Percentiles rank a stretch among this genome's conserved stretches.
phyloP scores from a whole-genome alignment of 2,329 filamentous ascomycete species.

The Ascochyta rabiei region DNA sequence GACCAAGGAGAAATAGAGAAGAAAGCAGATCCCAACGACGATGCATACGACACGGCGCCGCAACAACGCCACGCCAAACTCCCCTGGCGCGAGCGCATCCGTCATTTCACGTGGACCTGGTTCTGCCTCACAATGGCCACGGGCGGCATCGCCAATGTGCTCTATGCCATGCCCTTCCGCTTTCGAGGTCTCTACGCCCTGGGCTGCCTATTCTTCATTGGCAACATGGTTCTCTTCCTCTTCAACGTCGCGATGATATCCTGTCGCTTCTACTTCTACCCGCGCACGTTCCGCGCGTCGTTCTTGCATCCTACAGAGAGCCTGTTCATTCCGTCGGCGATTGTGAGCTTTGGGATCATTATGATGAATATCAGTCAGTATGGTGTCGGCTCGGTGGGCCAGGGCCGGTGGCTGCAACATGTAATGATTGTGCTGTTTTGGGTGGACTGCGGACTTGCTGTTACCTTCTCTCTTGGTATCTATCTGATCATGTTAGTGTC shows the following conservation, averaged over 20 bases:
- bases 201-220: slow-evolving; percentile 56
- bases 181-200: slow-evolving; percentile 55
- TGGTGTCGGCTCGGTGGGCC: slow-evolving; percentile 62
- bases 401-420: slow-evolving; percentile 55
- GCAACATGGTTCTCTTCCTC: slow-evolving; percentile 67
- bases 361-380: slow-evolving; percentile 77
- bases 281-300: slow-evolving; percentile 72
- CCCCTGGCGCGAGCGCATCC: slow-evolving; percentile 54
- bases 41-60: neutral
- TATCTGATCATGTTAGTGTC: slow-evolving; percentile 73
- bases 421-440: slow-evolving; percentile 74
- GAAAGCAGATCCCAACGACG: neutral
- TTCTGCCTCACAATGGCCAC: slow-evolving; percentile 74
- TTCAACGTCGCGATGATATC: slow-evolving; percentile 71
- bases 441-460: slow-evolving; percentile 72
- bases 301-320: slow-evolving; percentile 79
- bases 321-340: slow-evolving; percentile 73
- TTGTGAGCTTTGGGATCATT: slow-evolving; percentile 69
- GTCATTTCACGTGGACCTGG: slow-evolving; percentile 77
- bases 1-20: neutral
- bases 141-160: slow-evolving; percentile 64
- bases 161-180: slow-evolving; percentile 55
- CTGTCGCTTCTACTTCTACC: slow-evolving; percentile 71
- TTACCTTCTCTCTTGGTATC: slow-evolving; percentile 70
- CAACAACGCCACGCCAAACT: slow-evolving; percentile 1